Base-by-base conservation (phyloP, 1,284 basidiomycete species). In the Cystobasidiaceae sp. region DNA sequence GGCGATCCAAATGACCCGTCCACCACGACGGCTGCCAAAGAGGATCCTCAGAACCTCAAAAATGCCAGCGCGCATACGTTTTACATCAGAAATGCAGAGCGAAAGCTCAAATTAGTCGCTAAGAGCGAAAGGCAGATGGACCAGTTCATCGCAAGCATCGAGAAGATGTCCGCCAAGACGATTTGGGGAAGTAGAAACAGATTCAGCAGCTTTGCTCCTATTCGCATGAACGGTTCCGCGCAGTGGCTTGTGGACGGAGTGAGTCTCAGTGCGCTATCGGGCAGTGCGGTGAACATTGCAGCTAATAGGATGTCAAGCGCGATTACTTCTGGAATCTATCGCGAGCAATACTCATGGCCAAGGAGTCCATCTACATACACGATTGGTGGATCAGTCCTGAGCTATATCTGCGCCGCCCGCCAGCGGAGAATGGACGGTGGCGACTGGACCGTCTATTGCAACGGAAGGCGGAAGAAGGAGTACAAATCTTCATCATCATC, bases 191-290 rank as follows among this genome's bases (percentile, higher is more conserved):
- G 86, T 19, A 81, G 81, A 44, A 93, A 97, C 75, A 81, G 93
- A 25, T 97, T 97, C 75, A 90, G 87, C 68, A 94, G 90, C 71
- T 98, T 96, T 77, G 88, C 94, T 2, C 96, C 96, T 0, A 89
- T 97, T 66, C 84, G 94, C 17, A 78, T 90, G 72, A 93, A 97
- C 73, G 93, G 93, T 2, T 88, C 90, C 37, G 90, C 93, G 0
- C 94, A 97, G 74, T 98, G 96, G 96, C 85, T 98, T 3, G 93
- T 97, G n/a, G 96, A 99, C 78, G 96, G 94, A 6, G 89, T 91
- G 70, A 73, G 86, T 79, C 15, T 43, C 9, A 63, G 25, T 15
- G 39, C 23, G 17, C 11, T n/a, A 2, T 33, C 30, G 8, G 17
- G 11, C 23, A 1, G 30, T 33, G 7, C 15, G 39, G 43, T 60